Conservation (phyloP, 805 yeast species). For the Lipomyces sp. region DNA sequence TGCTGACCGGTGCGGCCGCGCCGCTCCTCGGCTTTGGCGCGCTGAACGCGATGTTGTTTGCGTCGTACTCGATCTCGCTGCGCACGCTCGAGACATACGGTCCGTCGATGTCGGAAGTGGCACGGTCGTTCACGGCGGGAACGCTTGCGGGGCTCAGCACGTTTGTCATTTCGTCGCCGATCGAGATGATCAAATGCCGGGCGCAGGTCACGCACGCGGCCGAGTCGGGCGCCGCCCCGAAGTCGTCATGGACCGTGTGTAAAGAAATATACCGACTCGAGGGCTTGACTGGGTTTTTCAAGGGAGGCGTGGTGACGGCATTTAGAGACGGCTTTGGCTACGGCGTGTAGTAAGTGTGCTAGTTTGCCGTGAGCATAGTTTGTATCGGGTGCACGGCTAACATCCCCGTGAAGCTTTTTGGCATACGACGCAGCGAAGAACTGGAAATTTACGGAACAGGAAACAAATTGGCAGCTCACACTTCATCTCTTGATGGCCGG, state of each 20-base stretch:
- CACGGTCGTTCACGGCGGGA: constrained; percentile 26
- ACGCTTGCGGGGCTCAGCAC: constrained; percentile 31
- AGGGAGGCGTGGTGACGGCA: constrained; percentile 28
- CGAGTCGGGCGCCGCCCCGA: neutral
- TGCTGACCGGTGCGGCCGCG: constrained; percentile 32
- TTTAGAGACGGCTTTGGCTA: constrained; percentile 32
- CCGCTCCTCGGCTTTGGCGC: constrained; percentile 33
- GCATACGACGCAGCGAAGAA: constrained; percentile 18
- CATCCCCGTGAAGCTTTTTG: constrained; percentile 14
- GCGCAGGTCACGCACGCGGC: constrained; percentile 25
- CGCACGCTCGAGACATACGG: constrained; percentile 1
- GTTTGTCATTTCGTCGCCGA: constrained; percentile 30
- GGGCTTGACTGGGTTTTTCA: constrained; percentile 30
- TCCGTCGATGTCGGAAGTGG: constrained; percentile 8
- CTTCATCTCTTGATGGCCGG: constrained; percentile 27
- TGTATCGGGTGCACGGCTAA: neutral
- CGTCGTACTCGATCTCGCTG: constrained; percentile 17
- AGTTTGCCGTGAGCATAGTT: neutral
- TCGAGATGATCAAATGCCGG: constrained; percentile 30
- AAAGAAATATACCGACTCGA: constrained; percentile 15
- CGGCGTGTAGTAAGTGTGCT: constrained; percentile 29
- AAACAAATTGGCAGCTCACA: constrained; percentile 1
- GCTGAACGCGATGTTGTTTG: constrained; percentile 26
- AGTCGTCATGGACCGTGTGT: constrained; percentile 23
- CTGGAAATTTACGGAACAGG: constrained; percentile 4